Evolutionary conservation across 495 filamentous ascomycete genomes (phyloP).

Genomic region (Neurospora sp.): DNA sequence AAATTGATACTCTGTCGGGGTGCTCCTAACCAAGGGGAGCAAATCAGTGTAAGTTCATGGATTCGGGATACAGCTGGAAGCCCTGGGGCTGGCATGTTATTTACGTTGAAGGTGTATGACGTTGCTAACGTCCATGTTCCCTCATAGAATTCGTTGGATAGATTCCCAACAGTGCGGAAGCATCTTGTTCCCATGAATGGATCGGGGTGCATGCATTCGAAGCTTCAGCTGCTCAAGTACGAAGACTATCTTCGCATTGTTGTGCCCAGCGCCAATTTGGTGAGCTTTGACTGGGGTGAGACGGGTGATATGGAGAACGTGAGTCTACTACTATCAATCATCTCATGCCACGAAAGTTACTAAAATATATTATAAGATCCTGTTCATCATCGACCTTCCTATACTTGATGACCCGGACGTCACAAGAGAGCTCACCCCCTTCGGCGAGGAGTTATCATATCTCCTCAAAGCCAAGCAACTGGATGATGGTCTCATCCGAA

Average conservation of each 20-base stretch:
- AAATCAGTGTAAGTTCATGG: not conserved
- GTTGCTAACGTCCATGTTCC: not conserved
- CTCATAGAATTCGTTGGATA: not conserved
- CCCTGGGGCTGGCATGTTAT: not conserved
- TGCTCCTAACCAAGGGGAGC: not conserved
- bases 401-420: conserved; percentile 26
- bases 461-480: conserved; percentile 62
- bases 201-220: conserved; percentile 68
- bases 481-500: conserved; percentile 48
- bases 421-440: conserved; percentile 40
- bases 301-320: conserved; percentile 71
- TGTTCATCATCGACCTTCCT: conserved; percentile 81
- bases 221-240: conserved; percentile 74
- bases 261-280: conserved; percentile 72
- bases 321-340: not conserved
- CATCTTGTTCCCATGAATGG: conserved; percentile 34
- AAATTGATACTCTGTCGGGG: conserved; percentile 24
- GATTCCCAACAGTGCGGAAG: not conserved
- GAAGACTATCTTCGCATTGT: conserved; percentile 57
- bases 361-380: conserved; percentile 36
- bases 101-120: too few relatives aligned
- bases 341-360: not conserved
- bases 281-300: conserved; percentile 81
- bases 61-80: not conserved
- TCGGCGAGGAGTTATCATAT: conserved; percentile 58